These are phyloP conservation scores for Auxenochlorella pyrenoidosa DNA, from an alignment of 139 green algal species.

Conservation along the genomic window DNA sequence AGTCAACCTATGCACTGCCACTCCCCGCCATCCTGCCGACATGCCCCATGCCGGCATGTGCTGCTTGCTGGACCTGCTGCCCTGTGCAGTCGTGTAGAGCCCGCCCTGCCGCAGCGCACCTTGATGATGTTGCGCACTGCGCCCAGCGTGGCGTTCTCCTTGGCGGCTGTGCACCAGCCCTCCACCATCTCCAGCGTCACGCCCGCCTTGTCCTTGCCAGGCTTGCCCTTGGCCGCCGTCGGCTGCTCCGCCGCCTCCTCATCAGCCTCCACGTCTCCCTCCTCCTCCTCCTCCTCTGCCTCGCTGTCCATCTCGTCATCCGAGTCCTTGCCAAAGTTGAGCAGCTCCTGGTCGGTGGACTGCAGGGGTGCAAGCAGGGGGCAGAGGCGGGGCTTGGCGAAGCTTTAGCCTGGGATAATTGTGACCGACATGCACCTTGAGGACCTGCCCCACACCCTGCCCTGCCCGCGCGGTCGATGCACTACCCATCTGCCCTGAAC, in stretches of 20 bases:
- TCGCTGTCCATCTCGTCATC: conserved; percentile 62
- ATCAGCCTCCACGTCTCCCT: conserved; percentile 50
- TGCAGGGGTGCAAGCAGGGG: conserved; percentile 40
- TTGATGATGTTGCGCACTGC: conserved; percentile 72
- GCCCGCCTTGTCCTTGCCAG: background rate
- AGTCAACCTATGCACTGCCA: too few relatives aligned
- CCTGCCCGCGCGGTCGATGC: background rate
- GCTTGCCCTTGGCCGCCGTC: background rate
- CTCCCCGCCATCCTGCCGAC: too few relatives aligned
- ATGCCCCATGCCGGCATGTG: too few relatives aligned
- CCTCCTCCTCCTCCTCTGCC: conserved; percentile 60
- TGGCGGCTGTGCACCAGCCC: conserved; percentile 69
- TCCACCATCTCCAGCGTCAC: conserved; percentile 81
- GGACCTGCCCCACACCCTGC: background rate
- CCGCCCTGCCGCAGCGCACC: conserved; percentile 39
- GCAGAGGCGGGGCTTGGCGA: background rate
- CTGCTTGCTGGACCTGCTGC: too few relatives aligned
- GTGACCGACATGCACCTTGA: too few relatives aligned
- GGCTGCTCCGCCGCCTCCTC: conserved; percentile 14
- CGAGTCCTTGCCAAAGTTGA: conserved; percentile 83
- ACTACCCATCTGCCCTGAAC: too few relatives aligned
- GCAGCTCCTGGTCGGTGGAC: conserved; percentile 86
- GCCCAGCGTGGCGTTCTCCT: conserved; percentile 55
- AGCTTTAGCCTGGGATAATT: background rate
- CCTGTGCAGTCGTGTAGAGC: too few relatives aligned